Evolutionary conservation across 805 yeast genomes (phyloP).

Genomic region (Crinitomyces ghanaensis): DNA sequence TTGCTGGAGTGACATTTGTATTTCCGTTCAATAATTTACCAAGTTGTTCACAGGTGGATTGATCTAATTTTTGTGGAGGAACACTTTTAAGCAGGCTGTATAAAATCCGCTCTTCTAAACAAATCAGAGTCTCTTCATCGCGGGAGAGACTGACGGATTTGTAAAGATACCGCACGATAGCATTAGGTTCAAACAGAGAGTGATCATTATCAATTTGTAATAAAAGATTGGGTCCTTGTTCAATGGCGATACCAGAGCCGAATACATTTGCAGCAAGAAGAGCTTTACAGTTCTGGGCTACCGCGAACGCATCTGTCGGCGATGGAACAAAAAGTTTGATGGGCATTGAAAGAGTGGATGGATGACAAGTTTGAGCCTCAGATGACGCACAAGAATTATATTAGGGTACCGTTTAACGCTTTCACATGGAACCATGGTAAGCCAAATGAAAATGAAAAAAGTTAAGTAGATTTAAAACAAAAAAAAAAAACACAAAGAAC

Average conservation of each 20-base stretch:
- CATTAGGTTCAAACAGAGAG: slow-evolving; percentile 38
- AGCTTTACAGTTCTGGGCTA: slow-evolving; percentile 5
- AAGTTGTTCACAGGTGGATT: slow-evolving; percentile 14
- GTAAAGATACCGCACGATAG: slow-evolving; percentile 35
- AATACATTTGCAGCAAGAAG: slow-evolving; percentile 4
- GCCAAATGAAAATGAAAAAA: no score
- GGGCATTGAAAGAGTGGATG: not conserved
- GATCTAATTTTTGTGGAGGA: slow-evolving; percentile 16
- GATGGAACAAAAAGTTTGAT: slow-evolving; percentile 5
- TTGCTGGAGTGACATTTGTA: slow-evolving; percentile 26
- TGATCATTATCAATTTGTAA: slow-evolving; percentile 10
- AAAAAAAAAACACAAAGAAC: no score
- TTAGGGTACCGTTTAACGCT: no score
- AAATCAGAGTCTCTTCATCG: slow-evolving; percentile 22
- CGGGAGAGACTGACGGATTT: slow-evolving; percentile 7
- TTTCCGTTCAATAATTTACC: slow-evolving; percentile 16
- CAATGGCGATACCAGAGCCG: slow-evolving; percentile 3
- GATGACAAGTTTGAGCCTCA: no score
- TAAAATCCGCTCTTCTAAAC: slow-evolving; percentile 30
- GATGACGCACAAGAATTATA: no score
- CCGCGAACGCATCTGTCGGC: slow-evolving; percentile 2
- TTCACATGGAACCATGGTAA: no score
- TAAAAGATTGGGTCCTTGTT: slow-evolving; percentile 8
- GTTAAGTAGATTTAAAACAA: no score
- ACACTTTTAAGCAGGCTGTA: slow-evolving; percentile 26